Evolutionary conservation across 495 filamentous ascomycete species (phyloP), one percentile per base, ranked within the genome.

Genomic region (Aspergillus nanangensis): DNA sequence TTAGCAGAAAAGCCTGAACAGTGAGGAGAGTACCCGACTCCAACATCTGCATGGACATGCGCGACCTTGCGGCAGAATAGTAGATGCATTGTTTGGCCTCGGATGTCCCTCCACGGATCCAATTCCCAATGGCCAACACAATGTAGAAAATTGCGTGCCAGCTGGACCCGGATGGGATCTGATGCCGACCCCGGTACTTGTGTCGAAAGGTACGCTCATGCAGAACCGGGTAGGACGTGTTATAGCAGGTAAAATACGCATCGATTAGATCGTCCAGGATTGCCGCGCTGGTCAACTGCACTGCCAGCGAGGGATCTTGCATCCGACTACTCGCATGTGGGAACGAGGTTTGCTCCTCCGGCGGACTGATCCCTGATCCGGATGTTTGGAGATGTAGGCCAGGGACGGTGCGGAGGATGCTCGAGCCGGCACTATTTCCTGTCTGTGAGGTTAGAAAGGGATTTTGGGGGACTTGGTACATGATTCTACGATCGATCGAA

Each of bases 41-140:
- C 35, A 62, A 39, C 58, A 62, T 56, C 8, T 47, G 58, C 43
- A 62, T 45, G 0, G 55, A 62, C 44, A 62, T 48, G 13, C 45
- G 50, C n/a, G 58, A 56, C 9, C 55, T 29, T 9, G 58, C 58
- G 1, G 55, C 55, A 9, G 43, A 40, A 20, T 62, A 62, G 14
- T 56, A 58, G 5, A n/a, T 34, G 1, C 41, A 49, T 15, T 48
- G 47, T 3, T 44, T 38, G 5, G 44, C 15, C n/a, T 57, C 47
- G 0, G 49, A 43, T 1, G 47, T 55, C 0, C 37, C 41, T 22
- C 31, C 41, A 4, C 32, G 36, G 1, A 48, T 45, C 52, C 58
- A 62, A 33, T 56, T 39, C 4, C 58, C 58, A 38, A 62, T 58
- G 7, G 58, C 55, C 11, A 62, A 37, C 9, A 56, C 58, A 31